Evolutionary conservation across 768 basidiomycete species (phyloP).

Genomic region (Kwoniella sp.): DNA sequence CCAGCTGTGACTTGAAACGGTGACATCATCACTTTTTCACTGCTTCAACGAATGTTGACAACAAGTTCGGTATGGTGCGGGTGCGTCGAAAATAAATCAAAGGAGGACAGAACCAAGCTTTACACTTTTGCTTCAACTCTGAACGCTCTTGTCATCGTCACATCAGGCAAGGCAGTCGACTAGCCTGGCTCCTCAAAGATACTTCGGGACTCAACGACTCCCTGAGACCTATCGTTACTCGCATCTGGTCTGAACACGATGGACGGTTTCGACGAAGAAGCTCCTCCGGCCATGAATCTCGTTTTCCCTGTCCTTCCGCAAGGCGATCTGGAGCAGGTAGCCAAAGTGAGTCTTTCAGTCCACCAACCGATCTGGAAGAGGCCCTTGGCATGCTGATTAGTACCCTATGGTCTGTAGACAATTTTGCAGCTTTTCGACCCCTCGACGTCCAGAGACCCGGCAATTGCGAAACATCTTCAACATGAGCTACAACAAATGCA

Average conservation of each 20-base stretch:
- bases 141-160: too few species aligned
- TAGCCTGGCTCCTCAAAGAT: too few species aligned
- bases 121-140: too few species aligned
- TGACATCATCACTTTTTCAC: conserved; percentile 18
- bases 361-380: too few species aligned
- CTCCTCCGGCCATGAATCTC: conserved; percentile 4
- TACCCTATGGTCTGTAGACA: conserved; percentile 36
- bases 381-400: too few species aligned
- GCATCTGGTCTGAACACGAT: not conserved
- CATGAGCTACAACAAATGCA: conserved; percentile 48
- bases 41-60: conserved; percentile 5
- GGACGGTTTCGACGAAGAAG: not conserved
- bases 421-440: conserved; percentile 49
- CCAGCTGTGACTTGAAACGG: too few species aligned
- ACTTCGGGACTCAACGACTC: too few species aligned
- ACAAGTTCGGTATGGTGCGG: too few species aligned
- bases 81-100: not conserved
- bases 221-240: too few species aligned
- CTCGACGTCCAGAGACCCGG: conserved; percentile 39
- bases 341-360: conserved; percentile 26
- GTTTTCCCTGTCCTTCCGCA: conserved; percentile 43
- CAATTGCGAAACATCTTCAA: conserved; percentile 45
- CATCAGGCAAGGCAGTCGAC: too few species aligned
- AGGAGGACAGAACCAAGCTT: not conserved
- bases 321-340: conserved; percentile 44